These are phyloP conservation scores for Pythium scleroteichum DNA, from an alignment of 352 stramenopile species.

Conservation along the genomic window DNA sequence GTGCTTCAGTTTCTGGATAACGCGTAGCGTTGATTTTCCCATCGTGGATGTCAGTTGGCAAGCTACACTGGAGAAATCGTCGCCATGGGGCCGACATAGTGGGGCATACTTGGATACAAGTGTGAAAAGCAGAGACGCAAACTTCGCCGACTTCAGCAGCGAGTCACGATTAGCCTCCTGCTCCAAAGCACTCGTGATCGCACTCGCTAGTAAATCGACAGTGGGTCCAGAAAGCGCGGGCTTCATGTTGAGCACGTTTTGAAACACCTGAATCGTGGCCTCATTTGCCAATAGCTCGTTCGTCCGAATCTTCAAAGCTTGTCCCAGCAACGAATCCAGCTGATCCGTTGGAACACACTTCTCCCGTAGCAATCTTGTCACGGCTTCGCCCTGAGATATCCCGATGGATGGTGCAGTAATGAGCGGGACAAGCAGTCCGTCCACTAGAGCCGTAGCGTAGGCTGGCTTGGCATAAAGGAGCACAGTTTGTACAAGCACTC, in stretches of 20 bases:
- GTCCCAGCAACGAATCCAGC: constrained; percentile 49
- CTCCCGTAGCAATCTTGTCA: constrained; percentile 61
- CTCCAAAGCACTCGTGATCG: not conserved
- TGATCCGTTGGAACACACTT: constrained; percentile 48
- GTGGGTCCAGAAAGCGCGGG: constrained; percentile 44
- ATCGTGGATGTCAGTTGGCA: constrained; percentile 24
- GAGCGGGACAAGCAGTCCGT: constrained; percentile 58
- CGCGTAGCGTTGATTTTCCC: constrained; percentile 38
- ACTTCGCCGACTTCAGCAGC: constrained; percentile 30
- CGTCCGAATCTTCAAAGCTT: constrained; percentile 18
- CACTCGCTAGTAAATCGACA: constrained; percentile 33
- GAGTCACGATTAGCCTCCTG: not conserved
- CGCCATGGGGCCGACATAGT: constrained; percentile 19
- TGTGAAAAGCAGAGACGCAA: constrained; percentile 32
- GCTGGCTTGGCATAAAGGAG: constrained; percentile 47
- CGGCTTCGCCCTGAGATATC: constrained; percentile 61
- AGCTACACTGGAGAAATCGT: constrained; percentile 20
- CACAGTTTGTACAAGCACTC: constrained; percentile 60
- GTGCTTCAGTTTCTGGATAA: constrained; percentile 64
- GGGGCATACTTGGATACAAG: constrained; percentile 32
- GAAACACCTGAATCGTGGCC: constrained; percentile 63
- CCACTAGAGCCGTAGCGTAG: constrained; percentile 45
- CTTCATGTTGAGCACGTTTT: constrained; percentile 71
- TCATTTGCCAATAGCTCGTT: constrained; percentile 48
- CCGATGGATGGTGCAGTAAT: constrained; percentile 39